Base-by-base conservation (phyloP, 495 filamentous ascomycete genomes). In the Aspergillus cavernicola region DNA sequence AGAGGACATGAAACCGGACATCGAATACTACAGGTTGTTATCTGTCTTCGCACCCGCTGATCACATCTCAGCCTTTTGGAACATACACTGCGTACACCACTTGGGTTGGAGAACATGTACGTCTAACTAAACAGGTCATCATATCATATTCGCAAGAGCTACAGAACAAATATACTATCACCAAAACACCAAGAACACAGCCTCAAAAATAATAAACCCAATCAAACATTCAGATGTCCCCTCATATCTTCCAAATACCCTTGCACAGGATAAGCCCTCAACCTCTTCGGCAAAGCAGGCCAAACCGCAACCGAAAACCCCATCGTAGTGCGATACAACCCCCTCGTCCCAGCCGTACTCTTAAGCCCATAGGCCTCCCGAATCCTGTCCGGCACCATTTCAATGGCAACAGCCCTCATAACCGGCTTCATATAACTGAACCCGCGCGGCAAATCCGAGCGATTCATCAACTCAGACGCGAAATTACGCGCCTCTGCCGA, bases 301-400 rank as follows among this genome's bases (percentile, higher is more conserved):
- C 73, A 75, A n/a, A 73, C 64, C 2, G 70, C 64, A 0, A 62
- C 57, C 29, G 65, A 66, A 28, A 72, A 63, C 6, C 70, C 66
- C 69, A 75, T 72, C 43, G 61, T 62, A 1, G 63, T 61, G 4
- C 66, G 57, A 52, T 75, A 75, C 42, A 71, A 48, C 11, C 60
- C 49, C 7, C 72, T 56, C 3, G 70, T 73, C 11, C 35, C 29
- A 3, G 43, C 36, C 2, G 72, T 67, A 16, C 69, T 73, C 16
- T 63, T 61, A 28, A 73, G 44, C n/a, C 69, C 72, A 36, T 75
- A 75, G 6, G 58, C 66, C 33, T 72, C 72, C 1, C 72, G 62
- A 32, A 75, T 42, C 1, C 50, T 48, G 8, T 64, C 70, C 28
- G 72, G 72, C 3, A 75, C 61, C 70, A 75, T 71, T 52, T 75